Evolutionary conservation across 306 rosid species (phyloP).

Genomic region (Vigna mungo): DNA sequence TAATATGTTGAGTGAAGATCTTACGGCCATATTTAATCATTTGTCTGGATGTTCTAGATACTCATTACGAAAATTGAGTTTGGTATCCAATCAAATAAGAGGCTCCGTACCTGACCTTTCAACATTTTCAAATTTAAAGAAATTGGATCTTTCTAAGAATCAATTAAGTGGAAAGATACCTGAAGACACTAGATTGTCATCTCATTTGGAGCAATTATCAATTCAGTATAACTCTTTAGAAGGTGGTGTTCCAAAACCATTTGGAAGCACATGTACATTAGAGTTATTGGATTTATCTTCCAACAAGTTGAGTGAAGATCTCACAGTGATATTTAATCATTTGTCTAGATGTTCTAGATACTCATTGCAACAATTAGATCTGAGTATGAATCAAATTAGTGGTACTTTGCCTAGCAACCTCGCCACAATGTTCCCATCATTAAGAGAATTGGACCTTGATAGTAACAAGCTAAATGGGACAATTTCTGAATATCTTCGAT

Average conservation of each 20-base stretch:
- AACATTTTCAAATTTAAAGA: background rate
- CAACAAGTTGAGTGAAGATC: background rate
- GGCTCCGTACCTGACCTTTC: background rate
- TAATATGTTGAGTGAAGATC: no score
- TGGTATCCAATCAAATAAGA: background rate
- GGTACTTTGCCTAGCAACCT: constrained; percentile 5
- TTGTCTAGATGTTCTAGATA: constrained; percentile 2
- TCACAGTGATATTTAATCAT: background rate
- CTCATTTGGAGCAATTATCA: background rate
- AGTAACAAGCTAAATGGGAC: background rate
- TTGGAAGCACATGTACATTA: background rate
- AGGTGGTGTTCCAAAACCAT: background rate
- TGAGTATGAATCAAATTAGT: background rate
- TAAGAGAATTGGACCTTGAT: background rate
- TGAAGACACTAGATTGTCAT: background rate
- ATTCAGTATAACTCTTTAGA: background rate
- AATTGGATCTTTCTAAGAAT: background rate
- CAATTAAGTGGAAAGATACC: no score
- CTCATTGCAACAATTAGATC: constrained; percentile 14
- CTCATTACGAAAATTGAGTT: background rate
- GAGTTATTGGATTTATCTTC: fast-evolving
- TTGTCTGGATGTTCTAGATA: background rate
- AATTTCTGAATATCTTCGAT: background rate
- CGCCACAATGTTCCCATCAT: background rate
- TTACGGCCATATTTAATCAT: background rate